Evolutionary conservation across 2,329 filamentous ascomycete genomes (phyloP), one percentile per base, ranked within the genome.

Genomic region (Sporothrix dimorphospora): DNA sequence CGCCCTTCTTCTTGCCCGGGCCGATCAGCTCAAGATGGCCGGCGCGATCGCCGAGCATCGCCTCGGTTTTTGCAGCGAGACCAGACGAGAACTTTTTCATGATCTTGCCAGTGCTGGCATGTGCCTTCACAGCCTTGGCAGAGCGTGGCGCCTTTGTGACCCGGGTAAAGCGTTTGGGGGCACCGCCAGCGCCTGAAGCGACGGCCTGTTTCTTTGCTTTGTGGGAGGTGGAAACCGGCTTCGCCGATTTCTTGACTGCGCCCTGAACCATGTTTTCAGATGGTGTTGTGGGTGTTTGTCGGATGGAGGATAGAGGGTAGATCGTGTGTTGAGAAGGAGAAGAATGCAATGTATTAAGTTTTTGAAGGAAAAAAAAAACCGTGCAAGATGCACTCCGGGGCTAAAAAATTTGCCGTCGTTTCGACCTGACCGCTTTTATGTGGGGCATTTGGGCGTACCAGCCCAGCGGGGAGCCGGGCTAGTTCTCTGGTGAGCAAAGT

Each of bases 11-110:
- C 79, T 87, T 86, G 11, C 85, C 84, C 79, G 86, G 84, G 42
- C 86, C 87, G 73, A 89, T 87, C 74, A 89, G 78, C 81, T 90
- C 88, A 30, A 90, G 79, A 73, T 90, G 88, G 0, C 88, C 87
- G 5, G 86, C 88, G 9, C 87, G 81, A 81, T 89, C 86, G 73
- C 87, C 87, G 53, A 90, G 82, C 77, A 89, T 81, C 74, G 83
- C 82, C 82, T 90, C 88, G 42, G 88, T 90, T 81, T 83, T 83
- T 72, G 81, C 82, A 57, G 82, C 83, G 77, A 90, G 82, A 63
- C 87, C 87, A 3, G 85, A 83, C 14, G 86, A 84, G 78, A 86
- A 86, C 79, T 88, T 88, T 77, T 83, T 84, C 80, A 85, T 84
- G 75, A 84, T 76, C 81, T 86, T 87, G 81, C 88, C 86, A 76